These are phyloP conservation scores for Aristolochia californica DNA, from an alignment of 164 flowering plant species.

Conservation along the genomic window DNA sequence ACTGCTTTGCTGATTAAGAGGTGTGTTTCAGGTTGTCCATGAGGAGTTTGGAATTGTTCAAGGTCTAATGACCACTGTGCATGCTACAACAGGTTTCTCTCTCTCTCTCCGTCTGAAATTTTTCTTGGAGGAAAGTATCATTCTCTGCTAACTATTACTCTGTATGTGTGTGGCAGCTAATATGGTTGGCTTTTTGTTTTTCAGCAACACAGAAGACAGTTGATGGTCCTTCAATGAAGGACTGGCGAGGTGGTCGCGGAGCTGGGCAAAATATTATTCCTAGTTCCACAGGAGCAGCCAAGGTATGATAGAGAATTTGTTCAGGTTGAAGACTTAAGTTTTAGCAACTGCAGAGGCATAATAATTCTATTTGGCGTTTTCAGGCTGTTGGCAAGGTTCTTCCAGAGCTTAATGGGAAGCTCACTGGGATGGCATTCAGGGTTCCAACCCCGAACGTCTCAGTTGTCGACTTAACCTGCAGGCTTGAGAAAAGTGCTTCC, in stretches of 20 bases:
- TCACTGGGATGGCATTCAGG: conserved; percentile 98
- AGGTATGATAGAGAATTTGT: conserved; percentile 33
- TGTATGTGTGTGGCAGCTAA: too few species aligned
- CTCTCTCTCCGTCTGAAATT: conserved; percentile 9
- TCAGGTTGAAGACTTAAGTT: background rate
- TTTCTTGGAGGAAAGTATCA: background rate
- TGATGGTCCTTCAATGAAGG: conserved; percentile 98
- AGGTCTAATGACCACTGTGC: conserved; percentile 97
- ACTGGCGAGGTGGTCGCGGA: conserved; percentile 98
- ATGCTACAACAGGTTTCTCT: conserved; percentile 90
- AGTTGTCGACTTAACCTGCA: conserved; percentile 92
- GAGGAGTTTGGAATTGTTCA: conserved; percentile 95
- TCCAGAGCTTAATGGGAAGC: conserved; percentile 94
- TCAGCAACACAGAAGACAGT: conserved; percentile 97
- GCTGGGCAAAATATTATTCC: conserved; percentile 95
- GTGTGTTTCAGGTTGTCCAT: conserved; percentile 65
- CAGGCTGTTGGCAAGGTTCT: conserved; percentile 98
- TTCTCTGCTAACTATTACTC: background rate
- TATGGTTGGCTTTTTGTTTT: conserved; percentile 7
- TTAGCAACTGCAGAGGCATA: background rate
- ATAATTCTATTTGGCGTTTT: conserved; percentile 7
- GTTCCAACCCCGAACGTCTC: conserved; percentile 98
- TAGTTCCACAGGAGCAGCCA: conserved; percentile 99
- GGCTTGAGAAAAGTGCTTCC: conserved; percentile 83
- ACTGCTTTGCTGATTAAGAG: background rate